phyloP scores from a whole-genome alignment of 768 basidiomycete species.

The Hygrocybe punicea region DNA sequence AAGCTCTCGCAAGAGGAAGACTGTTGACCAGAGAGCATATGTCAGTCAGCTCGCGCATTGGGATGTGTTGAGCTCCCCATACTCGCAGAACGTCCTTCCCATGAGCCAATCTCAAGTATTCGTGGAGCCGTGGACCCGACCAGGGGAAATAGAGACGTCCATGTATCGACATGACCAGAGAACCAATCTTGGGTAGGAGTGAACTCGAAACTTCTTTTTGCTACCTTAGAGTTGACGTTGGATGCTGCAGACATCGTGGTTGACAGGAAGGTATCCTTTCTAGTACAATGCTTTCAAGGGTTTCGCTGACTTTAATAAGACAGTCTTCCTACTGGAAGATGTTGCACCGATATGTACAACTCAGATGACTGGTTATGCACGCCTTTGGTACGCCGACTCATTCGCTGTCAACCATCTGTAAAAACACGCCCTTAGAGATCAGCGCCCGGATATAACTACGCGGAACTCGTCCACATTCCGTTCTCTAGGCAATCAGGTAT shows the following conservation, averaged over 20 bases:
- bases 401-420: no score
- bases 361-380: no score
- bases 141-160: constrained; percentile 42
- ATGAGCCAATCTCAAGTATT: constrained; percentile 56
- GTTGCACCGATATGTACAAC: no score
- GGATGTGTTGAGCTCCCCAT: not conserved
- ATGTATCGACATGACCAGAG: constrained; percentile 41
- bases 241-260: not conserved
- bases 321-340: no score
- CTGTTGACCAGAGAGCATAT: constrained; percentile 4
- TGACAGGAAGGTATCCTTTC: not conserved
- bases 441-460: no score
- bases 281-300: not conserved
- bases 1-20: constrained; percentile 50
- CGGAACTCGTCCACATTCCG: no score
- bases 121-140: constrained; percentile 41
- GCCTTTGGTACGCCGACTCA: no score
- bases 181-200: constrained; percentile 59
- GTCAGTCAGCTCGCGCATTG: not conserved
- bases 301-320: no score
- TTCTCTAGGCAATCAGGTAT: no score
- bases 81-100: constrained; percentile 58
- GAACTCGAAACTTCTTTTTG: constrained; percentile 33
- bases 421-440: no score
- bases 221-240: not conserved